These are phyloP conservation scores for Bimuria novae-zelandiae DNA, from an alignment of 2,329 filamentous ascomycete species.

Conservation along the genomic window DNA sequence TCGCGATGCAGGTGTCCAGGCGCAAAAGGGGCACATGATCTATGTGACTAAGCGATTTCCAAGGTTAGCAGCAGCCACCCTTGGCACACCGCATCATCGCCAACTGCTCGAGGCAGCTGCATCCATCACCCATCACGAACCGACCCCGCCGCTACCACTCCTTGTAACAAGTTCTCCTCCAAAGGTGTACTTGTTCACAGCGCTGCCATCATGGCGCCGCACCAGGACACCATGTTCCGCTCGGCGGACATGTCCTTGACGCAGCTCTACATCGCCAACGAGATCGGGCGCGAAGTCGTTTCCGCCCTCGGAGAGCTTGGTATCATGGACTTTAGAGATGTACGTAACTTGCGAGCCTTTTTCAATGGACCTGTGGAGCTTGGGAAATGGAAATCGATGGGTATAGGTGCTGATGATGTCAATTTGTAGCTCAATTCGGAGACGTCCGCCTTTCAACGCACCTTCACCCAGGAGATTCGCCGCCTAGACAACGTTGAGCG, in stretches of 20 bases:
- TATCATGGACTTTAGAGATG: conserved; percentile 95
- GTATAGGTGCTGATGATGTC: conserved; percentile 29
- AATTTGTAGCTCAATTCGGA: conserved; percentile 80
- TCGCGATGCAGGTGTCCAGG: too few relatives aligned
- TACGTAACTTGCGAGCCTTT: too few relatives aligned
- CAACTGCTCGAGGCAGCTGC: conserved; percentile 29
- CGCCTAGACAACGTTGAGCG: conserved; percentile 97
- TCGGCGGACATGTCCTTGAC: conserved; percentile 99
- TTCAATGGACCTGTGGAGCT: conserved; percentile 18
- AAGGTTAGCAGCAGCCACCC: neutral
- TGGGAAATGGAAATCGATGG: conserved; percentile 21
- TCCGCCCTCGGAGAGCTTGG: conserved; percentile 95
- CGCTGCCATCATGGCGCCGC: conserved; percentile 60
- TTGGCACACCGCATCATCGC: conserved; percentile 27
- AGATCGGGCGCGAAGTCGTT: conserved; percentile 97
- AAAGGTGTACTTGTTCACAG: conserved; percentile 32
- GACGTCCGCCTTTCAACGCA: conserved; percentile 91
- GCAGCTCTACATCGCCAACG: conserved; percentile 98
- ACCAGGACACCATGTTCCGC: conserved; percentile 94
- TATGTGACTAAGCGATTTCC: conserved; percentile 6
- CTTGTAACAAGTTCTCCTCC: conserved; percentile 30
- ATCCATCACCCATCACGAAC: conserved; percentile 35
- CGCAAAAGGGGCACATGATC: conserved; percentile 11
- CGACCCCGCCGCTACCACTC: conserved; percentile 24
- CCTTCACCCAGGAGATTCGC: conserved; percentile 96